Conservation (phyloP, 306 rosid species). For the Nissolia schottii region DNA sequence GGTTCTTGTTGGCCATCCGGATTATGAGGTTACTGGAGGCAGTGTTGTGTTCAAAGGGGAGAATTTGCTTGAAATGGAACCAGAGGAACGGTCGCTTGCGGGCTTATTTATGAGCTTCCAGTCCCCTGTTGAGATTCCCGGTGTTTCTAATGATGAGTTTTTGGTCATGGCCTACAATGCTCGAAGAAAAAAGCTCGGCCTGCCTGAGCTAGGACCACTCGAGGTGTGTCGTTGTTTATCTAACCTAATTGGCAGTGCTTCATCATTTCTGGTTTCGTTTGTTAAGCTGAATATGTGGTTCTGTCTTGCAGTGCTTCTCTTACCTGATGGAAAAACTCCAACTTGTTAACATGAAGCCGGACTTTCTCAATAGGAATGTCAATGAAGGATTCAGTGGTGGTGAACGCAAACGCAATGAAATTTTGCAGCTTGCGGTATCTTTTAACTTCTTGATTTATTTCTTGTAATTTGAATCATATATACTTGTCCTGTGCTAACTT, state of each 20-base stretch:
- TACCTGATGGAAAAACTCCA: slow-evolving; percentile 73
- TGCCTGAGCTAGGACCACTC: slow-evolving; percentile 80
- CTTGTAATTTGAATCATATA: not conserved
- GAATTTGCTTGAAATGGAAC: slow-evolving; percentile 74
- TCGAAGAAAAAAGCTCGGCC: slow-evolving; percentile 66
- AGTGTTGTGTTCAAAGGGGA: slow-evolving; percentile 74
- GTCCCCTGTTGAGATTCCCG: slow-evolving; percentile 85
- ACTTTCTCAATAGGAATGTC: slow-evolving; percentile 87
- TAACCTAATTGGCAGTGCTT: not conserved
- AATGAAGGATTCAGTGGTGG: slow-evolving; percentile 99
- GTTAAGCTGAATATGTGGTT: not conserved
- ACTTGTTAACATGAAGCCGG: slow-evolving; percentile 88
- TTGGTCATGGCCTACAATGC: slow-evolving; percentile 93
- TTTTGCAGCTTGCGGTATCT: slow-evolving; percentile 70
- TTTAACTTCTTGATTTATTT: not conserved
- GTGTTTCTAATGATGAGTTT: slow-evolving; percentile 83
- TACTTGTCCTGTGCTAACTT: not conserved
- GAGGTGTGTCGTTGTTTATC: slow-evolving; percentile 40
- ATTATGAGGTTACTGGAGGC: slow-evolving; percentile 85
- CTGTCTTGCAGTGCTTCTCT: slow-evolving; percentile 65
- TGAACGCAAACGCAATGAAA: slow-evolving; percentile 88
- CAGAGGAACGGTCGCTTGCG: slow-evolving; percentile 76
- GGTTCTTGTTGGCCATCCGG: slow-evolving; percentile 95
- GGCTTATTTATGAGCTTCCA: slow-evolving; percentile 98
- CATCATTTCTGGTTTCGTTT: not conserved